Conservation (phyloP, 805 yeast genomes). For the Candida chilensis region DNA sequence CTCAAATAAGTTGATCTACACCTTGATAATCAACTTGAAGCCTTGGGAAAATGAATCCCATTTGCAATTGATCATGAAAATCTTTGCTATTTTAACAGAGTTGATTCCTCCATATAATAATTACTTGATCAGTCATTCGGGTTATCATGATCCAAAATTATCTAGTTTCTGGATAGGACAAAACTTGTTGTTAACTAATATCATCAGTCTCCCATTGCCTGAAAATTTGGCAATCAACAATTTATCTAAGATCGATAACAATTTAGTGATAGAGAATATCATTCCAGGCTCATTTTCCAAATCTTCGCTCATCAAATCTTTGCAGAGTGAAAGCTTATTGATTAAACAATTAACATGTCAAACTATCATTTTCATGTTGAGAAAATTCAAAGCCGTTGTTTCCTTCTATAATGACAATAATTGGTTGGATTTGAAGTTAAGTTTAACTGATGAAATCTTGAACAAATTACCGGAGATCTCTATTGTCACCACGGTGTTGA, state of each 20-base stretch:
- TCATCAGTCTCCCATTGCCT: slow-evolving; percentile 54
- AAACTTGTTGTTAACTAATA: slow-evolving; percentile 48
- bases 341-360: slow-evolving; percentile 60
- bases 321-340: slow-evolving; percentile 39
- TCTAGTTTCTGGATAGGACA: slow-evolving; percentile 80
- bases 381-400: slow-evolving; percentile 38
- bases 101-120: slow-evolving; percentile 63
- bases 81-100: slow-evolving; percentile 54
- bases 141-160: slow-evolving; percentile 70
- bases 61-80: slow-evolving; percentile 38
- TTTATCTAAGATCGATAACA: slow-evolving; percentile 17
- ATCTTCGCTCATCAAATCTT: slow-evolving; percentile 45
- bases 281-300: slow-evolving; percentile 60
- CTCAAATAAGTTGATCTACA: slow-evolving; percentile 60
- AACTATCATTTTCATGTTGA: slow-evolving; percentile 41
- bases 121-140: slow-evolving; percentile 47
- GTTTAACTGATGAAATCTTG: slow-evolving; percentile 11
- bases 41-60: slow-evolving; percentile 77
- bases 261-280: slow-evolving; percentile 41
- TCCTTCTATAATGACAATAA: slow-evolving; percentile 1
- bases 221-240: slow-evolving; percentile 12
- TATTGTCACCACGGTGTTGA: slow-evolving; percentile 29
- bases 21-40: slow-evolving; percentile 54
- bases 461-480: slow-evolving; percentile 44
- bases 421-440: slow-evolving; percentile 3